phyloP scores from a whole-genome alignment of 31 red algal genomes.

The Odonthalia washingtoniensis region DNA sequence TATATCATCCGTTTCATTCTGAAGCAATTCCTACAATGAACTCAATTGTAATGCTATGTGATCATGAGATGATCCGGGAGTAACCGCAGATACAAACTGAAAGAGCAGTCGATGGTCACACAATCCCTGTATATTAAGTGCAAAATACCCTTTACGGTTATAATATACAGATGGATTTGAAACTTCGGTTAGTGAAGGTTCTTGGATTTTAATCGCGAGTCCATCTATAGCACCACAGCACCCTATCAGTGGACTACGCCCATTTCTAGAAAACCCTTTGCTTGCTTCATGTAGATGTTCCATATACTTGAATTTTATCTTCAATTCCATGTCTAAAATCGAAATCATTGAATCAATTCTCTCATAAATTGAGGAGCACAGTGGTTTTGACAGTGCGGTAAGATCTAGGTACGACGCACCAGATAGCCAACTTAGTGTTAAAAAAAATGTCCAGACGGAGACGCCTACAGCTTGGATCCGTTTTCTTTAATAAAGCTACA shows the following conservation, averaged over 20 bases:
- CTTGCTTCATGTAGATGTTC: too few species aligned
- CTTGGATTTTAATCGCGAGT: constrained; percentile 25
- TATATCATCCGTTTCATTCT: neutral
- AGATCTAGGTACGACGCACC: too few species aligned
- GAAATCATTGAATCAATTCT: too few species aligned
- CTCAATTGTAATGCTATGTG: constrained; percentile 1
- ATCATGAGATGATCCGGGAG: constrained; percentile 10
- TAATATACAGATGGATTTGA: constrained; percentile 14
- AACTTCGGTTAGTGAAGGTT: constrained; percentile 12
- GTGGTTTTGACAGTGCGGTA: too few species aligned
- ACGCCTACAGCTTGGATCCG: too few species aligned
- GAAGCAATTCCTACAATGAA: neutral
- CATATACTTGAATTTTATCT: too few species aligned
- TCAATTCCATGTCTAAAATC: too few species aligned
- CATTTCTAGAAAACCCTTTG: constrained; percentile 10
- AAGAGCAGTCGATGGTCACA: constrained; percentile 10
- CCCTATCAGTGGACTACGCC: constrained; percentile 6
- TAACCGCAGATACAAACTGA: neutral
- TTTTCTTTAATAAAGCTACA: too few species aligned
- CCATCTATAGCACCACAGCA: constrained; percentile 29
- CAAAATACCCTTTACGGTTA: constrained; percentile 38
- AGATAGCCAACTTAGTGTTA: too few species aligned
- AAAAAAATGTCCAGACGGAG: too few species aligned
- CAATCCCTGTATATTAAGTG: constrained; percentile 31
- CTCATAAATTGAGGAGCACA: too few species aligned